Conservation (phyloP, 1,284 basidiomycete species). For the Sanghuangporus baumii region DNA sequence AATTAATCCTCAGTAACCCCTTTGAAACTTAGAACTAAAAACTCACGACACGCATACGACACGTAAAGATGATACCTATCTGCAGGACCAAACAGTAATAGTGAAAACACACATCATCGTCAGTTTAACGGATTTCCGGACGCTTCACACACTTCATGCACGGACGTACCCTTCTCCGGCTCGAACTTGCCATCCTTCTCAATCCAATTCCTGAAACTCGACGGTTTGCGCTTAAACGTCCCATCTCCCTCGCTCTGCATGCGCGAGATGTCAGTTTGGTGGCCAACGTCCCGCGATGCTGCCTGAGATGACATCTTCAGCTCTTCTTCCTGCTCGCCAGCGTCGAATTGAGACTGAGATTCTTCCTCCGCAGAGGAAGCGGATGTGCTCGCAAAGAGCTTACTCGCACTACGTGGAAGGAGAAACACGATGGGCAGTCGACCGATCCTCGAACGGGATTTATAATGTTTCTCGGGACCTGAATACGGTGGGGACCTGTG, state of each 20-base stretch:
- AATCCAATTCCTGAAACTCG: slow-evolving; percentile 74
- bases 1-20: neutral
- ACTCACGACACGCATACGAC: slow-evolving; percentile 71
- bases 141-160: no score
- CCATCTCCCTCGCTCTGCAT: slow-evolving; percentile 68
- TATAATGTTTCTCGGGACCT: neutral
- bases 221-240: slow-evolving; percentile 71
- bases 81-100: slow-evolving; percentile 25
- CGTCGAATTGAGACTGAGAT: neutral
- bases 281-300: slow-evolving; percentile 26
- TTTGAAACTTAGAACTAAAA: neutral
- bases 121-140: no score
- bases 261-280: slow-evolving; percentile 56
- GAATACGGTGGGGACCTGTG: no score
- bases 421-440: slow-evolving; percentile 10
- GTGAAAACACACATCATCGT: neutral
- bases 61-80: slow-evolving; percentile 90
- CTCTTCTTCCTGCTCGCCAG: neutral
- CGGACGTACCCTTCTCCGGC: slow-evolving; percentile 67
- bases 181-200: slow-evolving; percentile 68
- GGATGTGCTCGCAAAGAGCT: neutral
- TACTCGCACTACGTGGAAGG: neutral
- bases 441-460: neutral
- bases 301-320: neutral
- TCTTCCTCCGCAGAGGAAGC: neutral